Evolutionary conservation across 106 monocot genomes (phyloP), one percentile per base, ranked within the genome.

Genomic region (Allium cepa): DNA sequence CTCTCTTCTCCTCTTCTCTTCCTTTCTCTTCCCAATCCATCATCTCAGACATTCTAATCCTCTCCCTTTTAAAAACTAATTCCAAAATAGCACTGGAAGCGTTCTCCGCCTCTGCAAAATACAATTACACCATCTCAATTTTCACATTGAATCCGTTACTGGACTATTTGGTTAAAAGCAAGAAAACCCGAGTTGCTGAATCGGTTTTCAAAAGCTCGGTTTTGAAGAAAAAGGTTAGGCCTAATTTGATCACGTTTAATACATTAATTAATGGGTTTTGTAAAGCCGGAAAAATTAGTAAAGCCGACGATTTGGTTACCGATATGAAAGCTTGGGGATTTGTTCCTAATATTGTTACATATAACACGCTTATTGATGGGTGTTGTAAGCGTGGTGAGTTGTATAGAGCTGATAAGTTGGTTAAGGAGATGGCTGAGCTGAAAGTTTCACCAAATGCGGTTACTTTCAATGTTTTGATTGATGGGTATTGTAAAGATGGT

Each of bases 251-350:
- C 72, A 92, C 88, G 26, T 92, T 99, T 75, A 97, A 90, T 56
- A 81, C 80, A 1, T 69, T 83, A 18, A 81, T 84, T 50, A 76
- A 80, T 59, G 88, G 83, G 12, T 56, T 90, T 17, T 87, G 89
- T 47, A 87, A 80, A 69, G 68, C 63, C 7, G 80, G 92, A 17
- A 76, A 82, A 72, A 53, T 97, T 13, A 77, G 78, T 26, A 84
- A 74, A 47, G 89, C 87, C 0, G 59, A 17, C 11, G 97, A 97
- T 73, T 50, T 90, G 48, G 57, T 79, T 17, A 71, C 69, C 61
- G 97, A 97, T 52, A 92, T 97, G 80, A 84, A 64, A 62, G 57
- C 84, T 13, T 86, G 86, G 88, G 92, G 87, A 2, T 11, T 89
- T 8, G 50, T 66, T 8, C 97, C 92, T 2, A 71, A 82, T 1